phyloP scores from a whole-genome alignment of 2,329 filamentous ascomycete genomes.

The Penicillium aurantiogriseum region DNA sequence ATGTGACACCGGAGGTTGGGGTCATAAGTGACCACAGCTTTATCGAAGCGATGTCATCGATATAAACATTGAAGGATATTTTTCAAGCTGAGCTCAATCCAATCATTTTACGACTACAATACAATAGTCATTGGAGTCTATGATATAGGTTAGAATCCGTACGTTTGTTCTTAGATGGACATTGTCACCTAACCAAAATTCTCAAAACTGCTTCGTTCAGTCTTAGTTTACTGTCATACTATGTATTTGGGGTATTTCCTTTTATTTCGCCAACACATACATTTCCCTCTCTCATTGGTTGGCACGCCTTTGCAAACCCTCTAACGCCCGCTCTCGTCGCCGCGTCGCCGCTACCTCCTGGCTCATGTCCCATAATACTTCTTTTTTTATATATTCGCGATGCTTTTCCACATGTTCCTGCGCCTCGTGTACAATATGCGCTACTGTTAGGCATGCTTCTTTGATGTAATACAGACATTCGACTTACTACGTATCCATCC shows the following conservation, averaged over 20 bases:
- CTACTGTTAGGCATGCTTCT: background rate
- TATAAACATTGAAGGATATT: background rate
- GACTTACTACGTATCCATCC: background rate
- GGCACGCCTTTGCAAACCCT: background rate
- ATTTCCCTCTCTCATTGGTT: background rate
- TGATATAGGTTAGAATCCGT: background rate
- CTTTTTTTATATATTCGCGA: background rate
- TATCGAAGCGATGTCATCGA: background rate
- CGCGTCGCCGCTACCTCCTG: background rate
- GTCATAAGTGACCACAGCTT: background rate
- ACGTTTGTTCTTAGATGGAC: no score
- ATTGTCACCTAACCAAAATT: background rate
- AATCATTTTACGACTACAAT: background rate
- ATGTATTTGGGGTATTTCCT: no score
- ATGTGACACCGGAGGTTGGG: background rate
- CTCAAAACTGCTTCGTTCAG: background rate
- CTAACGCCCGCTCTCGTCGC: background rate
- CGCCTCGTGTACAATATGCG: background rate
- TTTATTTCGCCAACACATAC: no score
- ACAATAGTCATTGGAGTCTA: background rate
- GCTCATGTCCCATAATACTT: background rate
- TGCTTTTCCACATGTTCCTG: background rate
- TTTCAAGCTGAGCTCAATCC: background rate
- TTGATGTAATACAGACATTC: background rate
- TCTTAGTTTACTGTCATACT: background rate